A percentile compares a stretch with the other conserved stretches of the same genome.
Evolutionary conservation across 306 rosid species (phyloP).

Genomic region (Parietaria judaica): DNA sequence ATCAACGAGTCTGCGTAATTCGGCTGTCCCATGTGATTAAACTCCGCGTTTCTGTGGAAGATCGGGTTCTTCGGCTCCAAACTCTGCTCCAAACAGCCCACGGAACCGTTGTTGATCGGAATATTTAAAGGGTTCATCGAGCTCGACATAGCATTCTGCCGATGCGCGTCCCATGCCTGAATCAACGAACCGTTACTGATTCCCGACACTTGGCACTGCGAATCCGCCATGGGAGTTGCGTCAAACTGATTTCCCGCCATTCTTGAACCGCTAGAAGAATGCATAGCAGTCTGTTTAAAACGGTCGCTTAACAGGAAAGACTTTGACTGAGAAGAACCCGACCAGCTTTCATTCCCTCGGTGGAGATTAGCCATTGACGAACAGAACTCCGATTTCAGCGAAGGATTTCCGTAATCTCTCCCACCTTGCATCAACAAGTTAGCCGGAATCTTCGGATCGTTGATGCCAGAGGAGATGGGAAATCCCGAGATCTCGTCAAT

Average conservation of each 20-base stretch:
- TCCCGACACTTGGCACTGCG: constrained; percentile 31
- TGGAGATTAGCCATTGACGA: constrained; percentile 42
- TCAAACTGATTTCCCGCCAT: constrained; percentile 31
- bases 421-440: constrained; percentile 37
- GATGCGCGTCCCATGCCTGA: constrained; percentile 58
- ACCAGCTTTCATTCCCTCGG: constrained; percentile 49
- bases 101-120: constrained; percentile 40
- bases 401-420: constrained; percentile 34
- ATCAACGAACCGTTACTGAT: constrained; percentile 25
- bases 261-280: constrained; percentile 32
- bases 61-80: constrained; percentile 24
- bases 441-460: constrained; percentile 40
- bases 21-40: constrained; percentile 14
- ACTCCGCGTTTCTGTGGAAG: constrained; percentile 38
- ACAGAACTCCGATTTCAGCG: constrained; percentile 43
- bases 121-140: constrained; percentile 36
- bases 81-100: constrained; percentile 34
- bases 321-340: constrained; percentile 44
- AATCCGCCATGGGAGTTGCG: constrained; percentile 35
- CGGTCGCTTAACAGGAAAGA: constrained; percentile 35
- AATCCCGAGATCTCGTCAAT: constrained; percentile 35
- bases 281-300: constrained; percentile 32
- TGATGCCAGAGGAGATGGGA: constrained; percentile 39
- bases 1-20: constrained; percentile 35
- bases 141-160: constrained; percentile 34